Evolutionary conservation across 352 stramenopile genomes (phyloP).

Genomic region (Globisporangium lucens): DNA sequence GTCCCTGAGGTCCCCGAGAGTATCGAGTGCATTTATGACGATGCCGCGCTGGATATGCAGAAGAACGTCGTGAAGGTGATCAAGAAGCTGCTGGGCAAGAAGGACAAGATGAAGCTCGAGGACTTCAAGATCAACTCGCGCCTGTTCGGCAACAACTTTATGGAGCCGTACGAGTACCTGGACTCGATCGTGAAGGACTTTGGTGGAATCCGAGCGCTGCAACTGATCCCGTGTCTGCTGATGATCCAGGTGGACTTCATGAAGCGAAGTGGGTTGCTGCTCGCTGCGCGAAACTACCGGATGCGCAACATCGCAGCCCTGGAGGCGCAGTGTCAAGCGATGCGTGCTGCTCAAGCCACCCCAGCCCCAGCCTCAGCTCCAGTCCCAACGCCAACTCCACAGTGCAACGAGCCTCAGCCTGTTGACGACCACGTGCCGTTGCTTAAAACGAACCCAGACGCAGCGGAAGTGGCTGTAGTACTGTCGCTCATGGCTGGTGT

Average conservation of each 20-base stretch:
- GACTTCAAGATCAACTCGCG: constrained; percentile 84
- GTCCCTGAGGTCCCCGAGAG: constrained; percentile 48
- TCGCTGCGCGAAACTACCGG: constrained; percentile 49
- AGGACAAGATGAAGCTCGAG: constrained; percentile 49
- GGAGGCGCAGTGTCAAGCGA: constrained; percentile 27
- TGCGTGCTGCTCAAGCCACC: constrained; percentile 1
- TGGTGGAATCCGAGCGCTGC: constrained; percentile 46
- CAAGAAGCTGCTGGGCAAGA: constrained; percentile 57
- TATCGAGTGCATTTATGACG: constrained; percentile 61
- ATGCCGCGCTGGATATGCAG: constrained; percentile 58
- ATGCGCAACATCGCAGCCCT: constrained; percentile 40
- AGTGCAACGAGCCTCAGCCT: background rate
- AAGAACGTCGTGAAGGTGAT: constrained; percentile 69
- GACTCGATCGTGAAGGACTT: constrained; percentile 65
- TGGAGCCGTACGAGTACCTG: constrained; percentile 67
- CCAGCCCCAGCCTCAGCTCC: background rate
- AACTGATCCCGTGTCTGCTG: constrained; percentile 64
- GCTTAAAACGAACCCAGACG: background rate
- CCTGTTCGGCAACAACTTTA: constrained; percentile 77
- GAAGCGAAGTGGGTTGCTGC: constrained; percentile 52
- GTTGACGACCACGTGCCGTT: background rate
- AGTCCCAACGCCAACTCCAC: background rate
- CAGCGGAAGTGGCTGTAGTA: background rate
- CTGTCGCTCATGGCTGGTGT: background rate
- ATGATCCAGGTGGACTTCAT: constrained; percentile 59